phyloP scores from a whole-genome alignment of 495 filamentous ascomycete genomes.

The Parathielavia appendiculata region DNA sequence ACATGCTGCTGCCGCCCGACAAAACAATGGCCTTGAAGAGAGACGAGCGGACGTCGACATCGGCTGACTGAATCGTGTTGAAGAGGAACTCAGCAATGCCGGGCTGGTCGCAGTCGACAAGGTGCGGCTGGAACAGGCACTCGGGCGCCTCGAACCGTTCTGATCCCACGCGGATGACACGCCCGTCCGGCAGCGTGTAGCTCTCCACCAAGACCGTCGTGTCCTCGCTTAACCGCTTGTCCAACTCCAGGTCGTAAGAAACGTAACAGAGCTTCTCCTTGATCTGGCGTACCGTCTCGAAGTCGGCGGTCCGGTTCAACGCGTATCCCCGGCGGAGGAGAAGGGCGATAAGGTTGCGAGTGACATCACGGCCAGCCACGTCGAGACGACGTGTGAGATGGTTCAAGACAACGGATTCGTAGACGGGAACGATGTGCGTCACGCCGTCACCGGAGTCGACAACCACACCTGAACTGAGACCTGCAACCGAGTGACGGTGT shows the following conservation, averaged over 20 bases:
- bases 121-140: conserved; percentile 96
- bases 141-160: conserved; percentile 98
- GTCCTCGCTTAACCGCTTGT: conserved; percentile 93
- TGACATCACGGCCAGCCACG: conserved; percentile 95
- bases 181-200: conserved; percentile 93
- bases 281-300: conserved; percentile 98
- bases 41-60: conserved; percentile 88
- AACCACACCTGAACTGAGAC: conserved; percentile 91
- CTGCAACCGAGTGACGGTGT: conserved; percentile 34
- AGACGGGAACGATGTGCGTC: conserved; percentile 96
- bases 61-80: conserved; percentile 94
- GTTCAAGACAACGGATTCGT: conserved; percentile 94
- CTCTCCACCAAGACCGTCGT: conserved; percentile 96
- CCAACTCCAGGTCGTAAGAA: conserved; percentile 93
- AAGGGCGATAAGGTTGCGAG: conserved; percentile 91
- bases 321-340: conserved; percentile 94
- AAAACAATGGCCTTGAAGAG: conserved; percentile 97
- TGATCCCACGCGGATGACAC: conserved; percentile 90
- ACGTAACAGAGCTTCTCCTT: conserved; percentile 99
- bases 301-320: conserved; percentile 96
- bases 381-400: conserved; percentile 91
- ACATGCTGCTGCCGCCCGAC: conserved; percentile 97
- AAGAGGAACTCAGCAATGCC: conserved; percentile 96
- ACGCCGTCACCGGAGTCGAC: conserved; percentile 98
- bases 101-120: conserved; percentile 95